A percentile compares a stretch with the other conserved stretches of the same genome.
Conservation (phyloP, 2,329 filamentous ascomycete genomes). For the Emergomyces africanus region DNA sequence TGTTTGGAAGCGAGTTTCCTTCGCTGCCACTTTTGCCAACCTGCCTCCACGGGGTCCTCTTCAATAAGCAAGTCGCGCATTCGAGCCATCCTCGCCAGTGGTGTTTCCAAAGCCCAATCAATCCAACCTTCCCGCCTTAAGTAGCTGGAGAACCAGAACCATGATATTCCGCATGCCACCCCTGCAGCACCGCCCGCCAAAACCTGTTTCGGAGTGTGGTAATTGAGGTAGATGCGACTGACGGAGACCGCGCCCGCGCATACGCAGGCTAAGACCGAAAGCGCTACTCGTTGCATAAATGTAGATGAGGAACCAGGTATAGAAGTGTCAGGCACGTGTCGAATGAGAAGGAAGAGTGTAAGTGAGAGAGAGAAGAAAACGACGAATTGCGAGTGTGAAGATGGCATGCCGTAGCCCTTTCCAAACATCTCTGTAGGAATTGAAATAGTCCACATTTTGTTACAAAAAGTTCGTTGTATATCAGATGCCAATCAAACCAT, state of each 20-base stretch:
- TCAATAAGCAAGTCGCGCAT: slow-evolving; percentile 73
- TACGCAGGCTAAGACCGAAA: slow-evolving; percentile 46
- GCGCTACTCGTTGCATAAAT: slow-evolving; percentile 43
- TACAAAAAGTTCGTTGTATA: too few species aligned
- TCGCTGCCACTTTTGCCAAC: slow-evolving; percentile 84
- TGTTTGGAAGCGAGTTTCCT: slow-evolving; percentile 22
- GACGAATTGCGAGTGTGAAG: slow-evolving; percentile 89
- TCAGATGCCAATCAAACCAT: too few species aligned
- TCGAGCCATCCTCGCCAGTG: slow-evolving; percentile 52
- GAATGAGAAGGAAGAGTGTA: slow-evolving; percentile 68
- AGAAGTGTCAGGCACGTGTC: slow-evolving; percentile 49
- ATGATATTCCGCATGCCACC: slow-evolving; percentile 54
- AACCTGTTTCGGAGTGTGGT: slow-evolving; percentile 83
- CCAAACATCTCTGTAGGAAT: slow-evolving; percentile 37
- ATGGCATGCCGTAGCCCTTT: slow-evolving; percentile 96
- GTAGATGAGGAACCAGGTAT: slow-evolving; percentile 25
- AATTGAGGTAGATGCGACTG: slow-evolving; percentile 81
- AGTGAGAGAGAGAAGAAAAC: slow-evolving; percentile 81
- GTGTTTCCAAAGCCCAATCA: slow-evolving; percentile 56
- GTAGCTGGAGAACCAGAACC: slow-evolving; percentile 63
- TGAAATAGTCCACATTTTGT: neutral
- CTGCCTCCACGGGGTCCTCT: slow-evolving; percentile 80
- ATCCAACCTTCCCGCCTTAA: slow-evolving; percentile 57
- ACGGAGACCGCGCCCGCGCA: slow-evolving; percentile 59
- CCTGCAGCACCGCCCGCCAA: slow-evolving; percentile 66